Conservation (phyloP, 805 yeast species). For the Candida parachauliodes region DNA sequence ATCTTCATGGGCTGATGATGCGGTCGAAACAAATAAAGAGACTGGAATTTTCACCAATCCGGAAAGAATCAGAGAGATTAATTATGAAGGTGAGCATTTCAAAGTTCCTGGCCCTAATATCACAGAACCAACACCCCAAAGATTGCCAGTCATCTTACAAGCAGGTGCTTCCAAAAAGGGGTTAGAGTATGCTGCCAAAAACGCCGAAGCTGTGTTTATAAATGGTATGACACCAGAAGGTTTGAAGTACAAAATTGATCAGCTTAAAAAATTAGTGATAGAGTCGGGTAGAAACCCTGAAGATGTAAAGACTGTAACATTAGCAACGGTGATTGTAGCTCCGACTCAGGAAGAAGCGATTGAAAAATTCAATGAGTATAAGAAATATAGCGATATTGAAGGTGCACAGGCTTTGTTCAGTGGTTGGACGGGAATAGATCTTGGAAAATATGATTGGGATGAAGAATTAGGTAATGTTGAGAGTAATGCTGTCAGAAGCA, state of each 20-base stretch:
- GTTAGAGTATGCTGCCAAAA: slow-evolving; percentile 38
- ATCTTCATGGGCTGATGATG: slow-evolving; percentile 45
- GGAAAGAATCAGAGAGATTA: slow-evolving; percentile 35
- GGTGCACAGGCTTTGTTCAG: slow-evolving; percentile 39
- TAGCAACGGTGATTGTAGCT: slow-evolving; percentile 36
- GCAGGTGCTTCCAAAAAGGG: slow-evolving; percentile 46
- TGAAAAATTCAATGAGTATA: slow-evolving; percentile 30
- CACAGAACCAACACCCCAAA: slow-evolving; percentile 37
- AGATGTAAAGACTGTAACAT: slow-evolving; percentile 34
- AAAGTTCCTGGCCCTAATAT: slow-evolving; percentile 44
- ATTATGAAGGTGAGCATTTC: slow-evolving; percentile 38
- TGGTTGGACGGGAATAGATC: slow-evolving; percentile 42
- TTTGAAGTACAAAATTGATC: slow-evolving; percentile 24
- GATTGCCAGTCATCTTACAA: slow-evolving; percentile 42
- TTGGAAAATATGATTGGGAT: slow-evolving; percentile 29
- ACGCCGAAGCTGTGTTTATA: slow-evolving; percentile 42
- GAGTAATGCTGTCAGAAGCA: slow-evolving; percentile 27
- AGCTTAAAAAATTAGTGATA: slow-evolving; percentile 29
- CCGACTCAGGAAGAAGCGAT: slow-evolving; percentile 42
- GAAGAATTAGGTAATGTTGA: slow-evolving; percentile 28
- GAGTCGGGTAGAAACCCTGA: slow-evolving; percentile 32
- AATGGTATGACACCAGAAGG: slow-evolving; percentile 29
- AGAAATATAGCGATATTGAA: slow-evolving; percentile 32
- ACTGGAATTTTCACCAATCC: slow-evolving; percentile 37
- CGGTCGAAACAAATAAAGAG: slow-evolving; percentile 23